Evolutionary conservation across 768 basidiomycete species (phyloP).

Genomic region (Lactarius tabidus): DNA sequence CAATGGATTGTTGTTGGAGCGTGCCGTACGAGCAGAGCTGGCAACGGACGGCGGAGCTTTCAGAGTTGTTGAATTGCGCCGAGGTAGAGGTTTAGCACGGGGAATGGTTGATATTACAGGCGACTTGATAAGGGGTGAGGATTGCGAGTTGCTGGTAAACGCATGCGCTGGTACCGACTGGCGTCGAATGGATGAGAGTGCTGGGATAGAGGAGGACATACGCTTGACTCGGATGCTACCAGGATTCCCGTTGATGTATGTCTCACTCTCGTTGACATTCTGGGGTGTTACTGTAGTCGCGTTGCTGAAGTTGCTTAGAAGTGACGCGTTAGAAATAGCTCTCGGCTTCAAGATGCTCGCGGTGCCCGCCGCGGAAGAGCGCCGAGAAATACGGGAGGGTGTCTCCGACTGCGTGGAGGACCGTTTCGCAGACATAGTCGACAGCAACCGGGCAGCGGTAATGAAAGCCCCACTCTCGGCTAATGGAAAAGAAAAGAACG

Average conservation of each 20-base stretch:
- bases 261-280: slow-evolving; percentile 25
- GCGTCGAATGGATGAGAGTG: slow-evolving; percentile 26
- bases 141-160: slow-evolving; percentile 28
- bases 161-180: slow-evolving; percentile 26
- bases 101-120: slow-evolving; percentile 30
- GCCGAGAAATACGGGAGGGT: slow-evolving; percentile 49
- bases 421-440: slow-evolving; percentile 19
- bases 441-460: neutral
- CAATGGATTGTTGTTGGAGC: slow-evolving; percentile 28
- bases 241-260: slow-evolving; percentile 35
- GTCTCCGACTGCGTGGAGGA: slow-evolving; percentile 45
- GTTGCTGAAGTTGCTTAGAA: slow-evolving; percentile 38
- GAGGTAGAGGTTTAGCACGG: slow-evolving; percentile 22
- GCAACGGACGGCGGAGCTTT: slow-evolving; percentile 32
- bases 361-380: slow-evolving; percentile 40
- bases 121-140: slow-evolving; percentile 28
- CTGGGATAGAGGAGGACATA: slow-evolving; percentile 29
- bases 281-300: slow-evolving; percentile 44
- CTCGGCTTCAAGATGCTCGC: slow-evolving; percentile 47
- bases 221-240: slow-evolving; percentile 36
- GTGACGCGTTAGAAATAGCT: slow-evolving; percentile 48
- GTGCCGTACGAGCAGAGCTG: slow-evolving; percentile 28
- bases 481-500: neutral
- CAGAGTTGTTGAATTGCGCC: neutral
- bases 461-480: neutral